Evolutionary conservation across 495 filamentous ascomycete species (phyloP).

Genomic region (Aspergillus sclerotioniger): DNA sequence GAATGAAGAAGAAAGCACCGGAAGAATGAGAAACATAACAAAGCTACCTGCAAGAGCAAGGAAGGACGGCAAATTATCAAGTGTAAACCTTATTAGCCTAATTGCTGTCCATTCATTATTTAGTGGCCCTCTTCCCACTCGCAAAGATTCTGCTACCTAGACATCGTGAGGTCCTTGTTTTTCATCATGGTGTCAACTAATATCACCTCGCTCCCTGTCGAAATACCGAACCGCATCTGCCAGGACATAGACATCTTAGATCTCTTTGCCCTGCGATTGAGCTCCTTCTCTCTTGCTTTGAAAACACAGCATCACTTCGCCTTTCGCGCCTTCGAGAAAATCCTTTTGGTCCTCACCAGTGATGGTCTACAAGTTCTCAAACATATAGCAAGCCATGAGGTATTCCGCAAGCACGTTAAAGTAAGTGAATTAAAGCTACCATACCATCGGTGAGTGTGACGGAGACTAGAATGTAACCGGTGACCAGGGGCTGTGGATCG

Average conservation of each 20-base stretch:
- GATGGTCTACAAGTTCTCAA: not conserved
- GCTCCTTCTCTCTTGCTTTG: not conserved
- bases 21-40: no score
- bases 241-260: not conserved
- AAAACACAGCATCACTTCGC: not conserved
- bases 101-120: no score
- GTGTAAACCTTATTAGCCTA: no score
- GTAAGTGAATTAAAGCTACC: not conserved
- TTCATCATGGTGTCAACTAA: not conserved
- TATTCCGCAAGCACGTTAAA: not conserved
- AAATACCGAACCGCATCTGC: not conserved
- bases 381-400: not conserved
- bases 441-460: not conserved
- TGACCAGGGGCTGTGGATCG: not conserved
- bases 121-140: no score
- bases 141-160: no score
- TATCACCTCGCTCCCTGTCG: not conserved
- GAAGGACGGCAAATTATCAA: no score
- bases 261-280: not conserved
- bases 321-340: not conserved
- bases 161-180: not conserved
- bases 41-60: no score
- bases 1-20: no score
- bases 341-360: not conserved
- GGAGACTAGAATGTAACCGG: not conserved